Percentiles rank a stretch among this genome's conserved stretches.
Conservation (phyloP, 2,329 filamentous ascomycete species). For the Venturia aucupariae region DNA sequence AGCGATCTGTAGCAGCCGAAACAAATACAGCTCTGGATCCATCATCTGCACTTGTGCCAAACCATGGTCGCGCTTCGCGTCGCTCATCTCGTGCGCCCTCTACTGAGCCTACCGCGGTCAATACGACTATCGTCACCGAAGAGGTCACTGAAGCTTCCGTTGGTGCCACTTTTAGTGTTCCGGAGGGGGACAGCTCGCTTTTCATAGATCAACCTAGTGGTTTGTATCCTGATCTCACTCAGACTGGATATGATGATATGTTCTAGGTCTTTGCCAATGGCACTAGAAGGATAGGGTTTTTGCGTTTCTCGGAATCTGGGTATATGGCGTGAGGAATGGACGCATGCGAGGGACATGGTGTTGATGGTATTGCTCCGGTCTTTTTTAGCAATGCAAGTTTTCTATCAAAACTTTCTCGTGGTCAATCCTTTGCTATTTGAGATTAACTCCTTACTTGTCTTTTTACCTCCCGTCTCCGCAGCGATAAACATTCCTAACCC, state of each 20-base stretch:
- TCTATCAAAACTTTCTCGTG: neutral
- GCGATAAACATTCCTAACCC: too few species aligned
- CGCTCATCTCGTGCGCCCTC: slow-evolving; percentile 7
- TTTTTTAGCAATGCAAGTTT: neutral
- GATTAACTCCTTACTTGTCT: too few species aligned
- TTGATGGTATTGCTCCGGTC: neutral
- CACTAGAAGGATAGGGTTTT: too few species aligned
- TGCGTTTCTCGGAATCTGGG: too few species aligned
- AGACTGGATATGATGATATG: neutral
- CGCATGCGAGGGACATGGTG: neutral
- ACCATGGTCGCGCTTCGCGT: neutral
- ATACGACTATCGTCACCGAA: neutral
- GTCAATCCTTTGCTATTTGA: neutral
- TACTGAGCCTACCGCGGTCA: neutral
- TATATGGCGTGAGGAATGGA: neutral
- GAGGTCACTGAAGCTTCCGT: neutral
- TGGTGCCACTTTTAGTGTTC: slow-evolving; percentile 7
- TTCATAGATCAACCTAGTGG: neutral
- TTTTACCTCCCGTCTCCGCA: too few species aligned
- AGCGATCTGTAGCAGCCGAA: neutral
- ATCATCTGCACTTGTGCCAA: neutral
- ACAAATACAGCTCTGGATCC: slow-evolving; percentile 2
- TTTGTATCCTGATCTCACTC: neutral
- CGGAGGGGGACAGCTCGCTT: slow-evolving; percentile 9
- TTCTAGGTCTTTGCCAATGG: too few species aligned